Evolutionary conservation across 257 asterid genomes (phyloP).

Genomic region (Solanum piurae): DNA sequence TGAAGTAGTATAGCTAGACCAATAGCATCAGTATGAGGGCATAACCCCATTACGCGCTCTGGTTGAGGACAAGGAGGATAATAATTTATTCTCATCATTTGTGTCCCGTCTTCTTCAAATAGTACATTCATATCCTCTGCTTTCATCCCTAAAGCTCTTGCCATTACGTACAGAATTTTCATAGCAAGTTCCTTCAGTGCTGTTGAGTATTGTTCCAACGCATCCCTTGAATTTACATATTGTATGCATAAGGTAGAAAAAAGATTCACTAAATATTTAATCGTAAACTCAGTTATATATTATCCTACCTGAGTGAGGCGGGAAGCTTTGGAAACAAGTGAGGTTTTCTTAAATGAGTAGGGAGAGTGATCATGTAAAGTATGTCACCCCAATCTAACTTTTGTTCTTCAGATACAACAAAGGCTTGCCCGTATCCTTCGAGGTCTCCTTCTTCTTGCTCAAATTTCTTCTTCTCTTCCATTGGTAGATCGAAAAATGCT

Average conservation of each 20-base stretch:
- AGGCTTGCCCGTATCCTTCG: slow-evolving; percentile 54
- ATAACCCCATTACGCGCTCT: slow-evolving; percentile 37
- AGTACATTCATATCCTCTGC: neutral
- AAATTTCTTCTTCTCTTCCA: slow-evolving; percentile 42
- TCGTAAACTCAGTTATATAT: neutral
- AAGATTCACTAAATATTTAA: neutral
- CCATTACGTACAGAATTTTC: slow-evolving; percentile 30
- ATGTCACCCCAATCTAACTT: slow-evolving; percentile 66
- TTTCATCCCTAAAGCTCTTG: neutral
- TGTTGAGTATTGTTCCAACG: slow-evolving; percentile 31
- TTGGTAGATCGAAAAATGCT: slow-evolving; percentile 38
- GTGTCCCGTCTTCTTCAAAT: slow-evolving; percentile 25
- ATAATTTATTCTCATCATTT: slow-evolving; percentile 43
- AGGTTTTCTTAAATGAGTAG: slow-evolving; percentile 3
- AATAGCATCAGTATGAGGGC: slow-evolving; percentile 31
- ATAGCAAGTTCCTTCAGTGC: slow-evolving; percentile 23
- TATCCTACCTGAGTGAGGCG: neutral
- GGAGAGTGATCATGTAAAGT: slow-evolving; percentile 20
- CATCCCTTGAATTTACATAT: no score
- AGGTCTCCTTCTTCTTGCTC: slow-evolving; percentile 18
- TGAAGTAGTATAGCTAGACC: slow-evolving; percentile 44
- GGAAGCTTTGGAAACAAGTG: neutral
- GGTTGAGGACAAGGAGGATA: slow-evolving; percentile 54
- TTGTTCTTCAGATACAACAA: slow-evolving; percentile 54
- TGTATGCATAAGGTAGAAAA: neutral